Evolutionary conservation across 805 yeast genomes (phyloP), one percentile per base, ranked within the genome.

Genomic region (Kodamaea fukazawae): DNA sequence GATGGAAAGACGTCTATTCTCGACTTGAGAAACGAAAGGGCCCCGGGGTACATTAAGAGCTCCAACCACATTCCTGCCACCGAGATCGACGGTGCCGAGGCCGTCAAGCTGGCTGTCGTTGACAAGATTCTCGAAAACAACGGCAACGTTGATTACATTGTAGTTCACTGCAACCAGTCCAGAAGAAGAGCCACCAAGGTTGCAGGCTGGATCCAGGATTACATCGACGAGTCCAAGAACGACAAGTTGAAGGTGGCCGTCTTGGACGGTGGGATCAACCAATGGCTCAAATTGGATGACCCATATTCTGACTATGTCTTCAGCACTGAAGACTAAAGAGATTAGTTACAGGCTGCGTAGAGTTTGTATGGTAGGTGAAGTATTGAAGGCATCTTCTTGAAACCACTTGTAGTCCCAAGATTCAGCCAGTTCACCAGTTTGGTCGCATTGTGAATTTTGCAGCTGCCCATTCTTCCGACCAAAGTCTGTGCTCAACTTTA

Each of bases 201-300:
- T 7, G 58, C 49, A 3, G 58, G 59, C 5, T 53, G 58, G 57
- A 46, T 54, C 20, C 45, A 51, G 33, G 57, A 51, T 28, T 44
- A 53, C 41, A 13, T 49, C 26, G 36, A 38, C 11, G 42, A 41
- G 13, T 17, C 44, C 11, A 20, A 20, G 8, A 47, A 47, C n/a
- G 42, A 44, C 3, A 39, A 38, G 7, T 45, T 51, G 14, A 37
- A 47, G 25, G 53, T 53, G 25, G 43, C 49, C 26, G 46, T 54
- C n/a, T 47, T 54, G 32, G 48, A 53, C 28, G 52, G 48, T 14
- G 59, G 59, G 6, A 54, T 54, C 28, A 47, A 45, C n/a, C 55
- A 53, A 11, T 54, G 59, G 59, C 36, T 52, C 18, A 41, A 44
- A 7, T 37, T 38, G 26, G 43, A 30, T n/a, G 43, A 38, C 12